A percentile compares a stretch with the other conserved stretches of the same genome.
phyloP scores from a whole-genome alignment of 2,329 filamentous ascomycete species.

The Colletotrichum melonis region DNA sequence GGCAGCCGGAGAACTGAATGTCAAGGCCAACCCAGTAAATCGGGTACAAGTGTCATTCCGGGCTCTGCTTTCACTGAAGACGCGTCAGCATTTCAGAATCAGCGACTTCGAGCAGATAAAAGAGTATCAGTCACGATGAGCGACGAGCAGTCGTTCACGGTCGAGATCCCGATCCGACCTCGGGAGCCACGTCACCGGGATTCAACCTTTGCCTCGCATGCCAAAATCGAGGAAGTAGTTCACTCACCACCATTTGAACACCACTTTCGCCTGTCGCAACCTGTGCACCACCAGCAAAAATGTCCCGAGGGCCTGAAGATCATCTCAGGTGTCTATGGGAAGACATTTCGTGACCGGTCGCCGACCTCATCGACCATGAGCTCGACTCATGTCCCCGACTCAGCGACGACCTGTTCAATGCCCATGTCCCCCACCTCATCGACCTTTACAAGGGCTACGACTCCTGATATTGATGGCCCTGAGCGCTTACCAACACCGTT shows the following conservation, averaged over 20 bases:
- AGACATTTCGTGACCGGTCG: conserved; percentile 41
- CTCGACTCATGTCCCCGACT: conserved; percentile 51
- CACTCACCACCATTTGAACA: conserved; percentile 22
- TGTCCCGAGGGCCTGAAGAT: conserved; percentile 35
- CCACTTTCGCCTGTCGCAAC: conserved; percentile 20
- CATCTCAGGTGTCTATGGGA: conserved; percentile 21
- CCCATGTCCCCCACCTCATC: conserved; percentile 37
- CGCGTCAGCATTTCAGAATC: not conserved
- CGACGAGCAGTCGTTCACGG: conserved; percentile 12
- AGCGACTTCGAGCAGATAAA: not conserved
- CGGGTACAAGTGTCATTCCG: conserved; percentile 9
- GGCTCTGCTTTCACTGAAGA: not conserved
- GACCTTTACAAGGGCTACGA: conserved; percentile 36
- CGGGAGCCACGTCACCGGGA: conserved; percentile 34
- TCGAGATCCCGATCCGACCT: conserved; percentile 33
- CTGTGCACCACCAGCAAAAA: conserved; percentile 18
- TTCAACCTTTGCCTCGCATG: conserved; percentile 3
- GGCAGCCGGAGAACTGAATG: not conserved
- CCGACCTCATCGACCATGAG: conserved; percentile 51
- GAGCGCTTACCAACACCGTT: conserved; percentile 30
- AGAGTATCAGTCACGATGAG: conserved; percentile 8
- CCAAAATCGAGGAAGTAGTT: conserved; percentile 22
- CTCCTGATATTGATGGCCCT: conserved; percentile 32
- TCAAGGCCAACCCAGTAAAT: conserved; percentile 4
- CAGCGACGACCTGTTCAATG: conserved; percentile 50